Evolutionary conservation across 768 basidiomycete species (phyloP).

Genomic region (Tricholomella constricta): DNA sequence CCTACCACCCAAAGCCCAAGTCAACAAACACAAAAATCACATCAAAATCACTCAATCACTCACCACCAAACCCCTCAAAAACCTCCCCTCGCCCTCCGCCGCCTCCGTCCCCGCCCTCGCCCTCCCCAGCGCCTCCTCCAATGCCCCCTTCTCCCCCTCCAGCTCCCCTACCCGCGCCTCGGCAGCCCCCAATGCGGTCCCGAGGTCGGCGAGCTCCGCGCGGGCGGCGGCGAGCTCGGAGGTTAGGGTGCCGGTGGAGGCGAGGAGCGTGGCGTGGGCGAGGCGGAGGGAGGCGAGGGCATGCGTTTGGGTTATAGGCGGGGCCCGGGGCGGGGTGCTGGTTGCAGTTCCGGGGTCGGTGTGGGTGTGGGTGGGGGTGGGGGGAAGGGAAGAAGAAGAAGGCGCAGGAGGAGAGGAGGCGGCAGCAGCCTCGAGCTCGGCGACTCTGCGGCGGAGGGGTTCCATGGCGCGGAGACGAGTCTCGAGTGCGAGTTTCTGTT

Average conservation of each 20-base stretch:
- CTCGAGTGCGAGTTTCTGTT: constrained; percentile 72
- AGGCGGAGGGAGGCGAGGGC: constrained; percentile 62
- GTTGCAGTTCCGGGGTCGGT: constrained; percentile 14
- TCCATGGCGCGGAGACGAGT: no score
- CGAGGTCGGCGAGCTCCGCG: constrained; percentile 39
- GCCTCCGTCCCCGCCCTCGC: background rate
- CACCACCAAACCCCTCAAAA: constrained; percentile 12
- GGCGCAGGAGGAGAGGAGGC: no score
- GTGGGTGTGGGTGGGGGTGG: constrained; percentile 32
- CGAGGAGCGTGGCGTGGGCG: constrained; percentile 61
- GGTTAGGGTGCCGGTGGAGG: constrained; percentile 65
- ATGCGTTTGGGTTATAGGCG: constrained; percentile 58
- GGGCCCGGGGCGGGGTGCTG: constrained; percentile 19
- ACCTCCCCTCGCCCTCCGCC: constrained; percentile 5
- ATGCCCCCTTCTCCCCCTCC: constrained; percentile 7
- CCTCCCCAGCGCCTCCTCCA: constrained; percentile 1
- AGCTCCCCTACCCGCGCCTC: constrained; percentile 34
- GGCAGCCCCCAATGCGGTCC: constrained; percentile 38
- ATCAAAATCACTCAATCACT: no score
- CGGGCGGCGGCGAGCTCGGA: constrained; percentile 46
- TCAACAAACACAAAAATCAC: background rate
- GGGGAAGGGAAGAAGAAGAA: no score
- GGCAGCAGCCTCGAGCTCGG: constrained; percentile 62
- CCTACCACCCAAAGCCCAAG: background rate
- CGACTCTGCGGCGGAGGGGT: no score